Percentiles rank a stretch among this genome's conserved stretches.
Evolutionary conservation across 306 rosid genomes (phyloP).

Genomic region (Trifolium subterraneum): DNA sequence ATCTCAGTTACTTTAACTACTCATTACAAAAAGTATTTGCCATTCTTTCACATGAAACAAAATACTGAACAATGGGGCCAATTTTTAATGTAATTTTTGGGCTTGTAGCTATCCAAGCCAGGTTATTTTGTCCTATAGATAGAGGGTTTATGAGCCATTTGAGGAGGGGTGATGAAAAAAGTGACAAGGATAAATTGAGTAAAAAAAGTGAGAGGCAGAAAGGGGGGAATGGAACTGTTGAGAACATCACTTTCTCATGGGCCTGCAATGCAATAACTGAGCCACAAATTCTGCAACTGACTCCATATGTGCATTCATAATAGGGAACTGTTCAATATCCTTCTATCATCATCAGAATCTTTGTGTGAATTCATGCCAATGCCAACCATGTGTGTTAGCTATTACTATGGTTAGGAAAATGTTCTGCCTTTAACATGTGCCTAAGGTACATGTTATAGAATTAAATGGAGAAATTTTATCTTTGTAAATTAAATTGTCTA

Average conservation of each 20-base stretch:
- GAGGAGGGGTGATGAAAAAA: conserved; percentile 29
- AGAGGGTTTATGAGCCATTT: conserved; percentile 23
- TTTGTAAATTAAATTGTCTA: too few relatives aligned
- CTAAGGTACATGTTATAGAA: too few relatives aligned
- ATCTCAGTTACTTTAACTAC: too few relatives aligned
- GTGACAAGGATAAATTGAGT: conserved; percentile 7
- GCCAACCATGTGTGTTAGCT: conserved; percentile 13
- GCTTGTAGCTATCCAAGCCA: background rate
- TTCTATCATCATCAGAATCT: conserved; percentile 42
- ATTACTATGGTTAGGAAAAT: background rate
- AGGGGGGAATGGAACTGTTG: conserved; percentile 20
- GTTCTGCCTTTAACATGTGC: too few relatives aligned
- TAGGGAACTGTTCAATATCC: conserved; percentile 41
- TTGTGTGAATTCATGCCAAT: conserved; percentile 42
- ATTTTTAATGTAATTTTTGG: background rate
- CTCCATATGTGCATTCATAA: conserved; percentile 39
- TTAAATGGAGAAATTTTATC: too few relatives aligned
- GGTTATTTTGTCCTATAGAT: background rate
- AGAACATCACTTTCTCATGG: conserved; percentile 43
- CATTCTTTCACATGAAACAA: background rate
- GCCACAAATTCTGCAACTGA: conserved; percentile 48
- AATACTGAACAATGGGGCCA: background rate
- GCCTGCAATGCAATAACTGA: conserved; percentile 43
- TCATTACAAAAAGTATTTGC: too few relatives aligned
- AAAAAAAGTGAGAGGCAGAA: background rate